Percentiles rank a stretch among this genome's conserved stretches.
Evolutionary conservation across 164 flowering plant genomes (phyloP).

Genomic region (Kingdonia uniflora): DNA sequence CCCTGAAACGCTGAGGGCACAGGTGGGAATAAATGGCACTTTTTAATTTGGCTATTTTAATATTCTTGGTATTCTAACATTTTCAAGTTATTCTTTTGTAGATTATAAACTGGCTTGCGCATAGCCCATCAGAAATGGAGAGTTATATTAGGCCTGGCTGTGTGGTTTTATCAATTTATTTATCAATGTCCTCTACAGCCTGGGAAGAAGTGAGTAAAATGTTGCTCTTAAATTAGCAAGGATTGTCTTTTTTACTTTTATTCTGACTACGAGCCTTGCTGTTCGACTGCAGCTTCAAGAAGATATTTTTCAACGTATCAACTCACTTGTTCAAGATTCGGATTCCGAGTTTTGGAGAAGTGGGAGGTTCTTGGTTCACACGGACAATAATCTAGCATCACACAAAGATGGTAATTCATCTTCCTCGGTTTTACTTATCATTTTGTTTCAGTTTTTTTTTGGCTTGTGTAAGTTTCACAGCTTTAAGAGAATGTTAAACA

Average conservation of each 20-base stretch:
- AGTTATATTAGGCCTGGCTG: conserved; percentile 96
- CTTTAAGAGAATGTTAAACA: no score
- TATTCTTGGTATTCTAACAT: neutral
- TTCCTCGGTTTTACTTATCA: no score
- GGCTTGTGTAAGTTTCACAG: no score
- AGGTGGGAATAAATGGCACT: conserved; percentile 28
- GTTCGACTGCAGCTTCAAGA: conserved; percentile 49
- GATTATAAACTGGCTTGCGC: conserved; percentile 82
- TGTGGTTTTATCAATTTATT: conserved; percentile 64
- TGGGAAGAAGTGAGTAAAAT: conserved; percentile 73
- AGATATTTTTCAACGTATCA: conserved; percentile 40
- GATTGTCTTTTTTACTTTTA: no score
- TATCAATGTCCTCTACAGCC: conserved; percentile 52
- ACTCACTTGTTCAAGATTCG: conserved; percentile 35
- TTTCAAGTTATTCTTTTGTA: conserved; percentile 30
- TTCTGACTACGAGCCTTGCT: conserved; percentile 1
- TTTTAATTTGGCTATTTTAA: neutral
- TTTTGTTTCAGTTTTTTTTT: no score
- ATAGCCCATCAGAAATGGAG: conserved; percentile 87
- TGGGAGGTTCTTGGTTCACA: conserved; percentile 65
- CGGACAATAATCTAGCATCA: conserved; percentile 53
- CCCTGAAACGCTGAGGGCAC: conserved; percentile 49
- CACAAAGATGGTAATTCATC: conserved; percentile 51
- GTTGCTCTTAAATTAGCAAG: neutral
- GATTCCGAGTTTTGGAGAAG: conserved; percentile 62